Evolutionary conservation across 140 eudicot genomes (phyloP).

Genomic region (Ambrosia hybrid): DNA sequence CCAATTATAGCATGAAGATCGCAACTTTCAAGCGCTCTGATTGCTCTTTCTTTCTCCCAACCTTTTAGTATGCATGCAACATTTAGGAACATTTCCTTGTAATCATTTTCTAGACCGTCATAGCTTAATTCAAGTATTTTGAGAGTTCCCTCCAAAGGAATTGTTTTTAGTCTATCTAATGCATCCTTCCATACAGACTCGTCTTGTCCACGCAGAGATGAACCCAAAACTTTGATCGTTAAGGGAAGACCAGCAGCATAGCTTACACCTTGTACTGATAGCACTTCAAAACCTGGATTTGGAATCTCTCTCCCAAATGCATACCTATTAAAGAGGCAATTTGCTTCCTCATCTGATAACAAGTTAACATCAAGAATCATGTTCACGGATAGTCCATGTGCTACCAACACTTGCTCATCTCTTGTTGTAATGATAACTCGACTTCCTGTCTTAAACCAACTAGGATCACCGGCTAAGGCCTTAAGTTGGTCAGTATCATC

Average conservation of each 20-base stretch:
- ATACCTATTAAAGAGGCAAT: not conserved
- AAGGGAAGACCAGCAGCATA: slow-evolving; percentile 17
- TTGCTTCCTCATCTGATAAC: not conserved
- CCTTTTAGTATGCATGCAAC: too few species aligned
- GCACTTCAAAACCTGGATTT: not conserved
- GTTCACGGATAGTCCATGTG: not conserved
- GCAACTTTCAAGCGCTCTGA: too few species aligned
- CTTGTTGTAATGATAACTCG: too few species aligned
- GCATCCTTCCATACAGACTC: slow-evolving; percentile 13
- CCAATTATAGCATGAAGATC: not conserved
- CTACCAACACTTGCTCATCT: too few species aligned
- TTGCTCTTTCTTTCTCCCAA: too few species aligned
- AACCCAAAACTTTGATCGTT: too few species aligned
- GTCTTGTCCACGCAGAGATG: not conserved
- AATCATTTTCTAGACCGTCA: not conserved
- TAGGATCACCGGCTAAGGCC: too few species aligned
- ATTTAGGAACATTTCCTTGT: slow-evolving; percentile 27
- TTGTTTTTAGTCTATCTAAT: slow-evolving; percentile 5
- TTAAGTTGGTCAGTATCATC: too few species aligned
- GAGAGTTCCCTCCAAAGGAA: too few species aligned
- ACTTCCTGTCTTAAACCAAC: not conserved
- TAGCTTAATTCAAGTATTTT: slow-evolving; percentile 12
- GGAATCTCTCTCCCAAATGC: slow-evolving; percentile 6
- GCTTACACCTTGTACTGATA: not conserved
- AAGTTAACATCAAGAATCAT: slow-evolving; percentile 11